Percentiles rank a stretch among this genome's conserved stretches.
phyloP scores from a whole-genome alignment of 2,329 filamentous ascomycete genomes.

The Hawksworthiomyces lignivorus region DNA sequence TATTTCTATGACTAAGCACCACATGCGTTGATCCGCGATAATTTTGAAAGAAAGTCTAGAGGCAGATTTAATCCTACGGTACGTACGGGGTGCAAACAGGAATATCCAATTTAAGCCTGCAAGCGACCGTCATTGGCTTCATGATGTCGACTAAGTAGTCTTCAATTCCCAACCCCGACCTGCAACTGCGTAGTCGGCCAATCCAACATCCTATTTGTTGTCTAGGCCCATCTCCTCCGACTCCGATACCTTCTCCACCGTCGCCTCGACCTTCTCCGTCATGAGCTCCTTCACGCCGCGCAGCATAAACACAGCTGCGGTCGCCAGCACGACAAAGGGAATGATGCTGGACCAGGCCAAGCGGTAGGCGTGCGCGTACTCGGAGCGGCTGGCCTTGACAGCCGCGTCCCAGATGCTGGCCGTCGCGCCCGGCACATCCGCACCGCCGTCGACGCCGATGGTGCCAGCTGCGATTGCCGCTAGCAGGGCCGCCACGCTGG shows the following conservation, averaged over 20 bases:
- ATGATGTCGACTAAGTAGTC: too few species aligned
- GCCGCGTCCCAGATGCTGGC: constrained; percentile 29
- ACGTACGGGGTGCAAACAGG: too few species aligned
- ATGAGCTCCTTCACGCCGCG: constrained; percentile 43
- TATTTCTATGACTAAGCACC: too few species aligned
- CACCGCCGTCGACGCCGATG: constrained; percentile 15
- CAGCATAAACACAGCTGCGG: constrained; percentile 34
- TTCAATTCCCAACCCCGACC: too few species aligned
- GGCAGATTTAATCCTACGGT: too few species aligned
- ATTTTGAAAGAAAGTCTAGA: too few species aligned
- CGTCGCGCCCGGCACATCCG: constrained; percentile 29
- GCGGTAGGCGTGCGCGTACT: constrained; percentile 40
- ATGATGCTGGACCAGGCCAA: constrained; percentile 43
- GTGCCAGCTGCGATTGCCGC: constrained; percentile 29
- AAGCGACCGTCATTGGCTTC: too few species aligned
- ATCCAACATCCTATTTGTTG: too few species aligned
- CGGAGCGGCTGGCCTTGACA: constrained; percentile 30
- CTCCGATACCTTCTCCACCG: constrained; percentile 31
- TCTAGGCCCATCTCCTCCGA: not conserved
- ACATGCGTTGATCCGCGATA: too few species aligned
- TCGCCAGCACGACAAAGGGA: constrained; percentile 42
- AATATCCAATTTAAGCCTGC: too few species aligned
- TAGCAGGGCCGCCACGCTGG: constrained; percentile 30
- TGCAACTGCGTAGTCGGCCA: too few species aligned
- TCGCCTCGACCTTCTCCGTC: constrained; percentile 47